phyloP scores from a whole-genome alignment of 176 grass and related monocot species.

The Otatea glauca region DNA sequence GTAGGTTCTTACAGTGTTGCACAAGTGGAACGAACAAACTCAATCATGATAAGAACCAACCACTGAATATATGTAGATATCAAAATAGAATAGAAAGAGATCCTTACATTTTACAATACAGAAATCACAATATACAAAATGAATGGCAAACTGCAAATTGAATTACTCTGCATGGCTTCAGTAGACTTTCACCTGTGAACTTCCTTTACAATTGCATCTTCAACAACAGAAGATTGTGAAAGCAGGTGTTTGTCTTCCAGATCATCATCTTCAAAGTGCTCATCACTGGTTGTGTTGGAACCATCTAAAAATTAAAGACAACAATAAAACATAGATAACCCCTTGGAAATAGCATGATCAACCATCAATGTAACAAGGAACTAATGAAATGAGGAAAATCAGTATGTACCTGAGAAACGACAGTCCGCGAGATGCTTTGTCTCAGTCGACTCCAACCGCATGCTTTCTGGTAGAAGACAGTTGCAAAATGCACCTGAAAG shows the following conservation, averaged over 20 bases:
- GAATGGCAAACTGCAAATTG: slow-evolving; percentile 50
- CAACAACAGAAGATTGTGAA: slow-evolving; percentile 57
- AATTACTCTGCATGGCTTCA: slow-evolving; percentile 25
- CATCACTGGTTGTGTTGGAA: slow-evolving; percentile 57
- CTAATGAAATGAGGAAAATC: slow-evolving; percentile 3
- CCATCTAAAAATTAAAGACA: slow-evolving; percentile 55
- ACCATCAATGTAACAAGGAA: not conserved
- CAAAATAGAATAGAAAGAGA: slow-evolving; percentile 38
- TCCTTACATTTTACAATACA: slow-evolving; percentile 53
- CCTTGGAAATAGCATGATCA: slow-evolving; percentile 23
- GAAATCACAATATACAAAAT: slow-evolving; percentile 59
- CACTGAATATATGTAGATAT: slow-evolving; percentile 26
- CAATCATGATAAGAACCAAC: slow-evolving; percentile 6
- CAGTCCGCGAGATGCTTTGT: slow-evolving; percentile 75
- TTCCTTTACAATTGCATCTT: slow-evolving; percentile 72
- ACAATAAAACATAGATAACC: slow-evolving; percentile 1
- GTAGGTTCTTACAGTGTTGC: not conserved
- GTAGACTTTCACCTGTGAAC: slow-evolving; percentile 58
- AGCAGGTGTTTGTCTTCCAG: slow-evolving; percentile 79
- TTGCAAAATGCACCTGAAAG: slow-evolving; percentile 83
- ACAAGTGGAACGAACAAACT: slow-evolving; percentile 40
- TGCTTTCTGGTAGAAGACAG: slow-evolving; percentile 93
- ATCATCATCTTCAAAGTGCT: slow-evolving; percentile 63
- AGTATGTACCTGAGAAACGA: slow-evolving; percentile 68
- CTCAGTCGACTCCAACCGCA: slow-evolving; percentile 70